Evolutionary conservation across 2,329 filamentous ascomycete species (phyloP).

Genomic region (Cladosporium sp.): DNA sequence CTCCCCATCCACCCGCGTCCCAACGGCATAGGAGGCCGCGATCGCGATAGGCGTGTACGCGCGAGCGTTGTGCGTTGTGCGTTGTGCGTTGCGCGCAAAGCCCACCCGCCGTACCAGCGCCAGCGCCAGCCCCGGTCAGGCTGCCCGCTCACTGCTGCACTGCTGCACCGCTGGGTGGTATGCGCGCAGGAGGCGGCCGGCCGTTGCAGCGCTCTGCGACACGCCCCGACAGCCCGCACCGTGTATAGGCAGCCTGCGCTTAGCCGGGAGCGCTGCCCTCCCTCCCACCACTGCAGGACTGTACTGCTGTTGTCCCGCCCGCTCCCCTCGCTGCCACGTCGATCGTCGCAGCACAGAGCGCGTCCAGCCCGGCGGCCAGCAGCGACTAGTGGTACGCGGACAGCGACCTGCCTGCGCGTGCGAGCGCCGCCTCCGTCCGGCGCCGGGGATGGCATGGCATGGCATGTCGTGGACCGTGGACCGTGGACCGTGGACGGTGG

Average conservation of each 20-base stretch:
- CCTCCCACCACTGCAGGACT: no score
- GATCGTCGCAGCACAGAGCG: conserved; percentile 10
- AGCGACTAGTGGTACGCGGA: no score
- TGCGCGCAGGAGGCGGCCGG: neutral
- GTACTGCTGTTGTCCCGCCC: neutral
- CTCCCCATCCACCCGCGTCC: neutral
- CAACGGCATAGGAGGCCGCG: neutral
- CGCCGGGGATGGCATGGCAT: no score
- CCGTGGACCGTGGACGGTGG: no score
- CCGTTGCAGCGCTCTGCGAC: neutral
- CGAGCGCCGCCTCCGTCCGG: neutral
- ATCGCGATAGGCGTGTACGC: neutral
- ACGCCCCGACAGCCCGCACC: neutral
- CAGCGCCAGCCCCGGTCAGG: neutral
- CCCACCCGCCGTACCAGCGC: no score
- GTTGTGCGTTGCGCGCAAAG: no score
- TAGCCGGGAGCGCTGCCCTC: no score
- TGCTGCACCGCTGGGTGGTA: neutral
- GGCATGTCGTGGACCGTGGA: no score
- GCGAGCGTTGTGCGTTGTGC: neutral
- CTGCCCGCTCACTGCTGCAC: neutral
- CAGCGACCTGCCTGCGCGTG: neutral
- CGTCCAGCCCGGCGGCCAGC: neutral
- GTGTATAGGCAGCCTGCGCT: neutral
- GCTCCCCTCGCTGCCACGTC: conserved; percentile 3